These are phyloP conservation scores for Oldenlandia corymbosa DNA, from an alignment of 257 asterid genomes.

Conservation along the genomic window DNA sequence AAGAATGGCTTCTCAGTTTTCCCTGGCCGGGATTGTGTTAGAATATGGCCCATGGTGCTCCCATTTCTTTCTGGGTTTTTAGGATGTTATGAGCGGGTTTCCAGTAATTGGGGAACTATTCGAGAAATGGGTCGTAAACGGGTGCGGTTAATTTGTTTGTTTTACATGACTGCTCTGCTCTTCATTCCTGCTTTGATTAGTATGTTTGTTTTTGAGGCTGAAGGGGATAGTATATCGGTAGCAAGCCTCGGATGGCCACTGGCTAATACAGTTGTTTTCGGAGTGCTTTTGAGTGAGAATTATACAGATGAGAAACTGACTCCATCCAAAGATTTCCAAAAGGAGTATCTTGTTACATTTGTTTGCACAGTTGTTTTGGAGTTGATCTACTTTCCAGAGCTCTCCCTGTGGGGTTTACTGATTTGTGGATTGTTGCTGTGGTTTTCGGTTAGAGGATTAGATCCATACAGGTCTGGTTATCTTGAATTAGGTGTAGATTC, in stretches of 20 bases:
- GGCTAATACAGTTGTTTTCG: constrained; percentile 80
- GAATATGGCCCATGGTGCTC: constrained; percentile 86
- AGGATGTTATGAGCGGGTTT: constrained; percentile 66
- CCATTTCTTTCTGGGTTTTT: constrained; percentile 78
- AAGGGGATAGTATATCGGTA: constrained; percentile 62
- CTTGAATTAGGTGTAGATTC: constrained; percentile 68
- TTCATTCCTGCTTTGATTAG: constrained; percentile 74
- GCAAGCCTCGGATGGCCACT: constrained; percentile 72
- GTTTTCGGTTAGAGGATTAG: constrained; percentile 67
- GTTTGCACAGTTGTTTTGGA: constrained; percentile 71
- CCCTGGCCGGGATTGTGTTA: constrained; percentile 60
- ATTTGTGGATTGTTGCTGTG: constrained; percentile 71
- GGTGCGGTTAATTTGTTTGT: constrained; percentile 60
- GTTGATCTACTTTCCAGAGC: constrained; percentile 70
- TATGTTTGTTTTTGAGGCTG: constrained; percentile 79
- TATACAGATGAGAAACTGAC: constrained; percentile 51
- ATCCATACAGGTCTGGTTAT: constrained; percentile 39
- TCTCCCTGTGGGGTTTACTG: constrained; percentile 85
- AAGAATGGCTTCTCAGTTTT: constrained; percentile 39
- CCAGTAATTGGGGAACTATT: constrained; percentile 49
- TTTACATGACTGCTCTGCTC: constrained; percentile 56
- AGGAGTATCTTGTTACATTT: constrained; percentile 69
- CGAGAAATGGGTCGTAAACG: constrained; percentile 64
- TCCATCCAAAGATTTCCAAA: constrained; percentile 53
- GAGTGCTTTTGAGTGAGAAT: constrained; percentile 91